Conservation (phyloP, 1,284 basidiomycete genomes). For the Meripilus lineatus region DNA sequence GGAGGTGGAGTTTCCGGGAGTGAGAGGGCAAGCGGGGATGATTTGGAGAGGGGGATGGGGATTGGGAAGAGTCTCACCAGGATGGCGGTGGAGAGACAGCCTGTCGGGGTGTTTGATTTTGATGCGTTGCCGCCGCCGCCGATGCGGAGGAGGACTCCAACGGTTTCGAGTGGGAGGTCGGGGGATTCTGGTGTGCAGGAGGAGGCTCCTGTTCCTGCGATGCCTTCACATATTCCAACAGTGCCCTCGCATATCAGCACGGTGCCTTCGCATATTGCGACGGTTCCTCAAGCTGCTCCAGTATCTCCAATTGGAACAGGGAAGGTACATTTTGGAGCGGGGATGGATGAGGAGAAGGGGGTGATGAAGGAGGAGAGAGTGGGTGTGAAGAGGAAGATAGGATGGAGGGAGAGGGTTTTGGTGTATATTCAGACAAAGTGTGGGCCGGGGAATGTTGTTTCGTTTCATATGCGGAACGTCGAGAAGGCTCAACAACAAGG, state of each 20-base stretch:
- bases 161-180: too few species aligned
- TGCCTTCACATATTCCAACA: too few species aligned
- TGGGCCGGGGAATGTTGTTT: slow-evolving; percentile 26
- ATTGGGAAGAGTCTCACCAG: slow-evolving; percentile 9
- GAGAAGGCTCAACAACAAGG: slow-evolving; percentile 12
- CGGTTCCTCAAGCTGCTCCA: not conserved
- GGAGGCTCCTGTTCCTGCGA: too few species aligned
- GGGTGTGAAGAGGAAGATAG: too few species aligned
- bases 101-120: slow-evolving; percentile 51
- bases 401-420: too few species aligned
- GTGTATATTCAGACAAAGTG: slow-evolving; percentile 27
- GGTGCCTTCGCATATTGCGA: not conserved
- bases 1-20: too few species aligned
- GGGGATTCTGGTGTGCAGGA: too few species aligned
- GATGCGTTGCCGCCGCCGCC: slow-evolving; percentile 45
- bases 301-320: not conserved
- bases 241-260: too few species aligned
- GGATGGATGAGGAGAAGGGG: not conserved
- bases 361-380: slow-evolving; percentile 1
- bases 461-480: too few species aligned
- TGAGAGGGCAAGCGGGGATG: not conserved
- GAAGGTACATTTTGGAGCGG: not conserved
- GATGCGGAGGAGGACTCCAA: too few species aligned
- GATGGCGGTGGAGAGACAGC: slow-evolving; percentile 33
- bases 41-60: slow-evolving; percentile 13